Evolutionary conservation across 805 yeast species (phyloP).

Genomic region (Vanderwaltozyma yarrowii): DNA sequence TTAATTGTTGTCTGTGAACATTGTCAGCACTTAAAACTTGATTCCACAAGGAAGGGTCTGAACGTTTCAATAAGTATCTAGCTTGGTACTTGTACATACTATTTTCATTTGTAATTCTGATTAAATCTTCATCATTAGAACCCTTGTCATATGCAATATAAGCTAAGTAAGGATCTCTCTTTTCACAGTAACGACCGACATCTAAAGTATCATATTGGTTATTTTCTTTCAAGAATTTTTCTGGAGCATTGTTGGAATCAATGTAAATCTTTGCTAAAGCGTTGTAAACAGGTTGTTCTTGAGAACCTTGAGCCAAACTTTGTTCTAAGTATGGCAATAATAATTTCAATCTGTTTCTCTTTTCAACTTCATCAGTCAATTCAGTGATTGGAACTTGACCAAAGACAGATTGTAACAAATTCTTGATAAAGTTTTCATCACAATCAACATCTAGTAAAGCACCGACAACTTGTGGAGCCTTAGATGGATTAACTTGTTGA

Average conservation of each 20-base stretch:
- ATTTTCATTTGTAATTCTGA: conserved; percentile 89
- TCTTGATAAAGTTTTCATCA: conserved; percentile 80
- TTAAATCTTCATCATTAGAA: conserved; percentile 77
- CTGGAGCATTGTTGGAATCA: conserved; percentile 96
- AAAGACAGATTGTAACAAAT: conserved; percentile 68
- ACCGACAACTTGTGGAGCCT: conserved; percentile 94
- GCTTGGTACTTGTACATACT: conserved; percentile 99
- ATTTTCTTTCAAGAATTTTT: conserved; percentile 89
- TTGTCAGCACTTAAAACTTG: conserved; percentile 67
- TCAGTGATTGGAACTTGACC: conserved; percentile 92
- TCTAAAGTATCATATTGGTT: conserved; percentile 81
- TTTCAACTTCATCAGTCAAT: conserved; percentile 89
- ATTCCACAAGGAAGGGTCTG: conserved; percentile 79
- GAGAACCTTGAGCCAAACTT: conserved; percentile 70
- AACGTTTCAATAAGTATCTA: conserved; percentile 80
- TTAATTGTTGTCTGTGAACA: conserved; percentile 78
- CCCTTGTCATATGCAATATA: conserved; percentile 97
- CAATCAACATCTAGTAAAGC: conserved; percentile 95
- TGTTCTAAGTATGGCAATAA: conserved; percentile 89
- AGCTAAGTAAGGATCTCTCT: conserved; percentile 97
- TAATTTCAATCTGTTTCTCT: conserved; percentile 87
- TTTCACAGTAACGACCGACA: conserved; percentile 97
- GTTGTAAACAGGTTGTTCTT: conserved; percentile 86
- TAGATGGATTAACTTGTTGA: conserved; percentile 92
- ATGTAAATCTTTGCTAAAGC: conserved; percentile 96